Evolutionary conservation across 2,329 filamentous ascomycete genomes (phyloP), one percentile per base, ranked within the genome.

Genomic region (Alternaria hordeiaustralica): DNA sequence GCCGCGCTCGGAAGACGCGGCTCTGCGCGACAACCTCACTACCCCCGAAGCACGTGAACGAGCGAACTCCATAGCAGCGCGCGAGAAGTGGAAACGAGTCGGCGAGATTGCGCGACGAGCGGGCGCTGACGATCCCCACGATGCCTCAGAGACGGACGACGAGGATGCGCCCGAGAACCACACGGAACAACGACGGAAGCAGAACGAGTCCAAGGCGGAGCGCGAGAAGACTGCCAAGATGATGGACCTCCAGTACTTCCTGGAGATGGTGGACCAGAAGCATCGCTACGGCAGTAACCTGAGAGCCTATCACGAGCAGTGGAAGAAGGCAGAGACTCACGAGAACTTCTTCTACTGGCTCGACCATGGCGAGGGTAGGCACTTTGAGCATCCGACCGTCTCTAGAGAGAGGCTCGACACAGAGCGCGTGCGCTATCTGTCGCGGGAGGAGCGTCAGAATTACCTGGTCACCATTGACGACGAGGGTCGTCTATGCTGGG

Each of bases 291-390:
- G 94, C 5, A 91, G 89, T 58, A 96, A 96, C 70, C 80, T 97
- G 55, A 86, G 92, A 30, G 87, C 88, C 30, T 97, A 97, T 71
- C 94, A 97, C 74, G 87, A 89, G 63, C 88, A 92, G 68, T 97
- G 94, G 94, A 93, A 93, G 78, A 88, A 87, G 64, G 84, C 88
- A 2, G 84, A 92, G 26, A 95, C 93, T 0, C 87, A 89, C 5
- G 91, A 97, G 77, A 97, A 96, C 75, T 97, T 94, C 85, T 97
- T 97, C 78, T 95, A 94, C 81, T 97, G 94, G 94, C 84, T 97
- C 2, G 94, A 97, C 76, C 85, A 91, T 62, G 94, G 94, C 6
- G 90, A 90, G 53, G 94, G 94, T 0, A 88, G 84, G 69, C 79
- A 87, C 43, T 76, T 96, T 46, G 90, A 95, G 66, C 82, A 95